A percentile compares a stretch with the other conserved stretches of the same genome.
phyloP scores from a whole-genome alignment of 2,329 filamentous ascomycete genomes.

The Ampelomyces quisqualis region DNA sequence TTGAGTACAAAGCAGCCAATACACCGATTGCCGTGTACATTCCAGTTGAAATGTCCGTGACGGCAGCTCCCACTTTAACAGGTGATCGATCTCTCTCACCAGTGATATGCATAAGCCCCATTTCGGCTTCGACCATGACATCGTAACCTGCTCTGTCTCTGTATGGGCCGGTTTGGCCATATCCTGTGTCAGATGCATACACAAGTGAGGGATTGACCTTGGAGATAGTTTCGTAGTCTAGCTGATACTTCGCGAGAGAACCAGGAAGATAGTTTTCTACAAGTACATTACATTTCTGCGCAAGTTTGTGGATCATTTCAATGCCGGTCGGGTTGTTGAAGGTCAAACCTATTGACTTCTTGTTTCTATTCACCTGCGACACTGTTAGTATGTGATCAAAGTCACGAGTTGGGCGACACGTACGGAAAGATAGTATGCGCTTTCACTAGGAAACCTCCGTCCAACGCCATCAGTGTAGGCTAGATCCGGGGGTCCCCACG shows the following conservation, averaged over 20 bases:
- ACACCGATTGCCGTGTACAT: slow-evolving; percentile 93
- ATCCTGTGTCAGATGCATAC: slow-evolving; percentile 94
- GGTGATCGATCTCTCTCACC: slow-evolving; percentile 83
- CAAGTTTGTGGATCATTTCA: slow-evolving; percentile 80
- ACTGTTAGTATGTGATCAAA: background rate
- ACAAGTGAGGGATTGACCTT: slow-evolving; percentile 82
- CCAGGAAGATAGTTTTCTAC: slow-evolving; percentile 97
- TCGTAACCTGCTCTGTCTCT: slow-evolving; percentile 88
- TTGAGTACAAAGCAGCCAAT: slow-evolving; percentile 80
- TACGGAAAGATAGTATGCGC: slow-evolving; percentile 90
- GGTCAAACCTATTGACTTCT: slow-evolving; percentile 87
- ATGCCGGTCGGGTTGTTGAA: slow-evolving; percentile 83
- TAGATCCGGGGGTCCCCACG: slow-evolving; percentile 94
- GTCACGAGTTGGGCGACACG: slow-evolving; percentile 1
- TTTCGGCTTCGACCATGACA: slow-evolving; percentile 98
- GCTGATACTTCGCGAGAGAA: slow-evolving; percentile 78
- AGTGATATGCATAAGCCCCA: slow-evolving; percentile 98
- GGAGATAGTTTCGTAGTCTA: slow-evolving; percentile 80
- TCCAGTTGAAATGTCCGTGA: slow-evolving; percentile 92
- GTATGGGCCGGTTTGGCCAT: slow-evolving; percentile 92
- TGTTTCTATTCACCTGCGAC: slow-evolving; percentile 86
- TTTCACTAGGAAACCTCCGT: slow-evolving; percentile 78
- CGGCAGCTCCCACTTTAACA: slow-evolving; percentile 96
- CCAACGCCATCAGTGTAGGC: slow-evolving; percentile 63
- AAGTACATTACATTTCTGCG: slow-evolving; percentile 80